Evolutionary conservation across 345 rosid species (phyloP), one percentile per base, ranked within the genome.

Genomic region (Eutrema japonicum): DNA sequence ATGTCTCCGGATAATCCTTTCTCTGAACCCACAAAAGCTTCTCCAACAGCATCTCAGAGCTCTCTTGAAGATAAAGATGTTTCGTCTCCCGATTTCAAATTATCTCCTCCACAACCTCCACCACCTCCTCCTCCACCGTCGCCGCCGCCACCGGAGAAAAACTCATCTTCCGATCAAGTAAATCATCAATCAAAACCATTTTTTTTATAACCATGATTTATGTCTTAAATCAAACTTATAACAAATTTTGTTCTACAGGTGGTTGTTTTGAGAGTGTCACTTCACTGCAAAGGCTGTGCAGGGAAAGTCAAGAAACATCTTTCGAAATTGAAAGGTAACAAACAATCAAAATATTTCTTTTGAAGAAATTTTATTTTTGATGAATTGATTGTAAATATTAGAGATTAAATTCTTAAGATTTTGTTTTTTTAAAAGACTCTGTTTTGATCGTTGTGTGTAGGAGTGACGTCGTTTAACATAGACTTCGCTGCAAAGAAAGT

Each of bases 221-320:
- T 40, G 37, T 13, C 10, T 59, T 10, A 49, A 11, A 43, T n/a
- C 11, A 49, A 66, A 57, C 36, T 32, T 62, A 37, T 18, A 13
- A 32, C 35, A 32, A 10, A 4, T 40, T 6, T 48, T 57, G 61
- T 3, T 70, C 32, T 14, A 30, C 82, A 93, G 98, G 96, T 93
- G 52, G 98, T 93, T 64, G 96, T 85, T 49, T 74, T 93, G 82
- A 86, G 90, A 81, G 98, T 93, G 74, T 93, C 98, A 64, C 77
- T 93, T 53, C 97, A 93, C 80, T 91, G 98, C 82, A 91, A 79
- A 88, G 98, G 93, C 41, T 93, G 97, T 72, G 97, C 86, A 72
- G 89, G 92, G 52, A 91, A 91, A 91, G 81, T 91, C 18, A 87
- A 87, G 80, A 93, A 93, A 77, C 98, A 93, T 86, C 79, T 90